A percentile compares a stretch with the other conserved stretches of the same genome.
These are phyloP conservation scores for Nakazawaea populi DNA, from an alignment of 805 yeast genomes.

Conservation along the genomic window DNA sequence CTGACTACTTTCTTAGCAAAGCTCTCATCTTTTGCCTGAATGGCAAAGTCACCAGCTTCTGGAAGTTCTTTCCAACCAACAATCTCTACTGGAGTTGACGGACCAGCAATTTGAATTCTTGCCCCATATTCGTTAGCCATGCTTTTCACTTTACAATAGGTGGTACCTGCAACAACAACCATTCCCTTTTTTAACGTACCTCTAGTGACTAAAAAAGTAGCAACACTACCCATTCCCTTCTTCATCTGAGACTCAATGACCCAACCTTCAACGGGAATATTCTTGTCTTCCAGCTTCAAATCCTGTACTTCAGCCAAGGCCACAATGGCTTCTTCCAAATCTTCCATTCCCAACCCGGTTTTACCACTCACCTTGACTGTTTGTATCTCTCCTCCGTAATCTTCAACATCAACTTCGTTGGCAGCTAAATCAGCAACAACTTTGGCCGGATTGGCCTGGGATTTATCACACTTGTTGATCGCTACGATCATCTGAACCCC, in stretches of 20 bases:
- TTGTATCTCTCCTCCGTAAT: conserved; percentile 93
- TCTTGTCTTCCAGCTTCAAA: conserved; percentile 52
- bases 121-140: conserved; percentile 73
- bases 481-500: conserved; percentile 87
- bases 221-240: conserved; percentile 78
- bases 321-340: conserved; percentile 82
- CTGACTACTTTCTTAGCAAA: conserved; percentile 69
- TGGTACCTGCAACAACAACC: conserved; percentile 77
- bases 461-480: conserved; percentile 84
- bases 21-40: conserved; percentile 71
- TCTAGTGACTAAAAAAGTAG: conserved; percentile 77
- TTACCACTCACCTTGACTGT: conserved; percentile 83
- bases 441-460: conserved; percentile 65
- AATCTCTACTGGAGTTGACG: conserved; percentile 86
- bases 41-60: conserved; percentile 78
- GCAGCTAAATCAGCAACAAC: conserved; percentile 74
- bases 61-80: conserved; percentile 95
- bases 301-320: conserved; percentile 83
- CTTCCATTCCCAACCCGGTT: conserved; percentile 86
- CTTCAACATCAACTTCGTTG: conserved; percentile 80
- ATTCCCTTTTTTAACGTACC: conserved; percentile 71
- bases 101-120: conserved; percentile 59
- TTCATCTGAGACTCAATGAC: conserved; percentile 79
- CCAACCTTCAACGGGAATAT: conserved; percentile 74
- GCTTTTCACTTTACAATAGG: conserved; percentile 79